Conservation (phyloP, 306 rosid genomes). For the Cucumis cinereus region DNA sequence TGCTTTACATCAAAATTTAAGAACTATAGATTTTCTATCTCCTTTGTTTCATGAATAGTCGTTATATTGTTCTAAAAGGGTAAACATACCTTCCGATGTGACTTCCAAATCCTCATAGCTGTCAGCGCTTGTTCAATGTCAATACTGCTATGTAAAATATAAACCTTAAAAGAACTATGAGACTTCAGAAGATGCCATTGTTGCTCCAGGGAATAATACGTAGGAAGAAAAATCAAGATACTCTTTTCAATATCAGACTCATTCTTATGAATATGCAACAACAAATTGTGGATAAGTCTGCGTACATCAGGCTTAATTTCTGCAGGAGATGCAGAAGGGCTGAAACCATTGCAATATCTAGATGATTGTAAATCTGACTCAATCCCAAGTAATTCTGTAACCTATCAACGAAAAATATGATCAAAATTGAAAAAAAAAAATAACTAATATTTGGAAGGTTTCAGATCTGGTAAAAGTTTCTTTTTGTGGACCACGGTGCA, state of each 20-base stretch:
- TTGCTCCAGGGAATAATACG: conserved; percentile 61
- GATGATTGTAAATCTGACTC: conserved; percentile 24
- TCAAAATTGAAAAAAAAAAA: not conserved
- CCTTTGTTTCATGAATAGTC: not conserved
- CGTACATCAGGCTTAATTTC: conserved; percentile 34
- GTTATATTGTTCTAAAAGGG: conserved; percentile 3
- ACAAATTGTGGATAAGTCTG: conserved; percentile 55
- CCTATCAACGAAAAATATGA: conserved; percentile 29
- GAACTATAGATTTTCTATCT: not conserved
- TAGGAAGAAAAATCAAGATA: conserved; percentile 85
- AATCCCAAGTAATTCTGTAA: conserved; percentile 36
- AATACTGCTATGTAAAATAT: conserved; percentile 75
- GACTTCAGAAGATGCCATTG: conserved; percentile 74
- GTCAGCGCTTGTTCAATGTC: conserved; percentile 78
- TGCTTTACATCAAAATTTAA: not conserved
- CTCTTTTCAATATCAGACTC: conserved; percentile 82
- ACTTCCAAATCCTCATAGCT: conserved; percentile 68
- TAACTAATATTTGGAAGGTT: not conserved
- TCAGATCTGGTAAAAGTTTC: no score
- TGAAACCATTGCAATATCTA: conserved; percentile 12
- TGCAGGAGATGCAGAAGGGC: conserved; percentile 24
- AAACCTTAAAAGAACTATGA: conserved; percentile 52
- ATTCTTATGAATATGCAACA: conserved; percentile 57
- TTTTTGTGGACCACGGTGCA: no score
- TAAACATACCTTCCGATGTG: conserved; percentile 63